Base-by-base conservation (phyloP, 2,329 filamentous ascomycete genomes). In the Zopfia rhizophila region DNA sequence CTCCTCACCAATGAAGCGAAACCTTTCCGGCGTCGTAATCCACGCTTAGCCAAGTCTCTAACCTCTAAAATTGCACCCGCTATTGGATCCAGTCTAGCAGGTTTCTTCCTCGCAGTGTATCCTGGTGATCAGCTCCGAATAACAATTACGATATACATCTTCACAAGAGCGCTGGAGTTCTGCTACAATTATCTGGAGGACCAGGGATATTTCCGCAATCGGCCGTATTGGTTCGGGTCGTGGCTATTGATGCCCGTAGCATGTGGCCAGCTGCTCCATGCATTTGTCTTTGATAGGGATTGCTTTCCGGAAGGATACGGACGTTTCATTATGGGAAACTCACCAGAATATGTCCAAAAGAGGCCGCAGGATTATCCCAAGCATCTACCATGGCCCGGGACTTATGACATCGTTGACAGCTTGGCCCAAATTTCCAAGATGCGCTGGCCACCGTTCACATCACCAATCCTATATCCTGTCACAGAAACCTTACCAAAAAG, bases 21-120 rank as follows among this genome's bases (percentile, higher is more conserved):
- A 42, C 87, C 90, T 0, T 97, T 97, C 72, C 83, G 91, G 11
- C 78, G 81, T 45, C 87, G 93, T 41, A 97, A 97, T 63, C 92
- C 92, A 1, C 83, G 83, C 13, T 83, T 91, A 10, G 82, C 89
- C 0, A 79, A 78, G 14, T 84, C 89, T 0, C 78, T 99, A 45
- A 96, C 91, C 0, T 96, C 91, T 2, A 81, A 82, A 7, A 88
- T 91, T 66, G 89, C 93, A 1, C 93, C 93, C 1, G 91, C 92
- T 2, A 81, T 97, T n/a, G 94, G 93, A 8, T 92, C 93, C 5
- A 91, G 90, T 60, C 72, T 97, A 35, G 91, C 93, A 1, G 93
- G 93, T 3, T 81, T 96, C 37, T 87, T 90, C 37, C 78, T 97
- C 13, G 90, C 89, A 6, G 82, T 96, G 7, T 90, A 85, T 79